These are phyloP conservation scores for Capsella bursapastoris DNA, from an alignment of 345 rosid genomes.

Conservation along the genomic window DNA sequence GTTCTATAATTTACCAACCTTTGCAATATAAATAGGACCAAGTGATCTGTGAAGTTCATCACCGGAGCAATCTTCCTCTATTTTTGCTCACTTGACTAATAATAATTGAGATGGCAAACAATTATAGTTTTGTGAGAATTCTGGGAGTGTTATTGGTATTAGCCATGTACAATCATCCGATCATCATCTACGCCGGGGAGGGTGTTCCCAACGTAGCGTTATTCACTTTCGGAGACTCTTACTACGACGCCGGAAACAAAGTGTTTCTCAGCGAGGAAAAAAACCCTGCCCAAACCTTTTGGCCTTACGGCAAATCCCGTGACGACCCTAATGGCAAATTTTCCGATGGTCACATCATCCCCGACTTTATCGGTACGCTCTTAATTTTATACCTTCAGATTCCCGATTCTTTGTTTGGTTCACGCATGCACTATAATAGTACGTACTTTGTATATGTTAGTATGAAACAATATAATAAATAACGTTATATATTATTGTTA, in stretches of 20 bases:
- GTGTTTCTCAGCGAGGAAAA: neutral
- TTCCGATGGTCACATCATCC: constrained; percentile 46
- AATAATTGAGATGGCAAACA: constrained; percentile 20
- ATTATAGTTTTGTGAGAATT: constrained; percentile 17
- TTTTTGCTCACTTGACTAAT: neutral
- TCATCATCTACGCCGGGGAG: constrained; percentile 21
- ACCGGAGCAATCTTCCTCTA: neutral
- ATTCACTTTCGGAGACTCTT: constrained; percentile 43
- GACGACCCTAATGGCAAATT: constrained; percentile 45
- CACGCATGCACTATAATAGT: neutral
- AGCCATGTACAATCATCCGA: constrained; percentile 18
- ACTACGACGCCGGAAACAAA: constrained; percentile 42
- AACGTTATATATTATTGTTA: neutral
- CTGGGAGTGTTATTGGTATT: neutral
- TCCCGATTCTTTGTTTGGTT: neutral
- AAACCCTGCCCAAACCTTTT: neutral
- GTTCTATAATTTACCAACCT: neutral
- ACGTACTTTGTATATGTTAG: neutral
- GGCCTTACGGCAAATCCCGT: constrained; percentile 48
- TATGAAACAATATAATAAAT: neutral
- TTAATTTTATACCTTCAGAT: neutral
- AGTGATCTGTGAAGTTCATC: constrained; percentile 9
- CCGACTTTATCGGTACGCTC: constrained; percentile 48
- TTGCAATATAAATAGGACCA: constrained; percentile 22
- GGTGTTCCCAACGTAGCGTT: constrained; percentile 22